Evolutionary conservation across 441 rosid genomes (phyloP), one percentile per base, ranked within the genome.

Genomic region (Pelargonium myrrhifolium): DNA sequence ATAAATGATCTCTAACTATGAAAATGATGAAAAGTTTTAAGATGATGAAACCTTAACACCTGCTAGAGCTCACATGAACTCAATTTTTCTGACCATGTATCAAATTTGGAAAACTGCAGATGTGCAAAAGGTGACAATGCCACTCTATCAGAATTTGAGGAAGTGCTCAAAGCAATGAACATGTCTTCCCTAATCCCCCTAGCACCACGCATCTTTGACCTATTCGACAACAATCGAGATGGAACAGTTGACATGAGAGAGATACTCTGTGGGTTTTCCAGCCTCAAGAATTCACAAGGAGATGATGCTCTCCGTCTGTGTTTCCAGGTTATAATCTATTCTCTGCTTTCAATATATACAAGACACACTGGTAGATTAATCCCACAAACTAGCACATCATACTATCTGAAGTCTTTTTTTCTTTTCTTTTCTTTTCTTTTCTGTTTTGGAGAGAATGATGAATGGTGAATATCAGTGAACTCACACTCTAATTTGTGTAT

Each of bases 221-320:
- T 88, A 0, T 85, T 88, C 3, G 92, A 88, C 74, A 75, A 87
- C 76, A 88, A 88, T 55, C 84, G 91, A 0, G 92, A 88, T 70
- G 88, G 95, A 61, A 88, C 89, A 0, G 81, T 88, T 15, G 89
- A 88, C 68, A 85, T 85, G 89, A 86, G 91, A 65, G 95, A 86
- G 76, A 83, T 86, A 28, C 81, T 88, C 0, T 85, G 94, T 9
- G 95, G 92, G 49, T 85, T 88, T 68, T 85, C 92, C 61, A 88
- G 80, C 81, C 89, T 88, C 53, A 81, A 79, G 73, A 88, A 85
- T 70, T 88, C 89, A 10, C 71, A 64, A 66, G 95, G 92, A 62
- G 89, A 88, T 11, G 87, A 84, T 28, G 92, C 95, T 53, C 85
- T 88, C 7, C 82, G 75, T n/a, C 75, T 88, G 35, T 86, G 95